Conservation (phyloP, 1,284 basidiomycete species). For the Rhizoctonia solani region DNA sequence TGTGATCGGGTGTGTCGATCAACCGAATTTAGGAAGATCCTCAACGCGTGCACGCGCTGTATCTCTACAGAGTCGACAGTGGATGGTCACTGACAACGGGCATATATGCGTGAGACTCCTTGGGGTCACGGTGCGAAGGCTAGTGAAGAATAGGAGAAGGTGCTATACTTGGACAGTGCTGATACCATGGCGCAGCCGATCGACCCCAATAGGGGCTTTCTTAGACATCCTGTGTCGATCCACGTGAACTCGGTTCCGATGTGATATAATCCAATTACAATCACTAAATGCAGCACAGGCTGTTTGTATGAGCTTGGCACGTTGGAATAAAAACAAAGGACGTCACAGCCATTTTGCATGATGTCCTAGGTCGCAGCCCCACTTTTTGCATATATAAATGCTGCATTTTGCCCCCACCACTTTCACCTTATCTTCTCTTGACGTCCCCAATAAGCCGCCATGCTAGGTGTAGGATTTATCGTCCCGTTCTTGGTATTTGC, state of each 20-base stretch:
- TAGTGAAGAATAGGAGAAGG: slow-evolving; percentile 11
- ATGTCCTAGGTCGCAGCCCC: too few relatives aligned
- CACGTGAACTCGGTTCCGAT: background rate
- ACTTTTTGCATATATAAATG: slow-evolving; percentile 12
- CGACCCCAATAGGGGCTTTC: background rate
- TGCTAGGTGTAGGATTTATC: slow-evolving; percentile 46
- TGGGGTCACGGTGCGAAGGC: slow-evolving; percentile 6
- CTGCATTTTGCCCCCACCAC: slow-evolving; percentile 3
- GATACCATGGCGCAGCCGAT: slow-evolving; percentile 12
- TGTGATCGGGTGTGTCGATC: background rate
- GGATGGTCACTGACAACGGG: background rate
- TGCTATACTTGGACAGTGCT: background rate
- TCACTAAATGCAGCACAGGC: background rate
- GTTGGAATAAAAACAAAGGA: slow-evolving; percentile 3
- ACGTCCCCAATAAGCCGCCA: slow-evolving; percentile 38
- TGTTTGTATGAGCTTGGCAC: background rate
- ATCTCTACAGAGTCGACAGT: too few relatives aligned
- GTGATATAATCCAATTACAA: background rate
- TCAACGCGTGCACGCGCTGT: background rate
- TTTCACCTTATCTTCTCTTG: slow-evolving; percentile 2
- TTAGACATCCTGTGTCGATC: background rate
- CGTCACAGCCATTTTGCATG: slow-evolving; percentile 6
- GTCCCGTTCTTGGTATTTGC: slow-evolving; percentile 53
- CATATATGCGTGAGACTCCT: slow-evolving; percentile 2
- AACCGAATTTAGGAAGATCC: background rate